phyloP scores from a whole-genome alignment of 345 rosid genomes.

The Streptanthus diversifolius region DNA sequence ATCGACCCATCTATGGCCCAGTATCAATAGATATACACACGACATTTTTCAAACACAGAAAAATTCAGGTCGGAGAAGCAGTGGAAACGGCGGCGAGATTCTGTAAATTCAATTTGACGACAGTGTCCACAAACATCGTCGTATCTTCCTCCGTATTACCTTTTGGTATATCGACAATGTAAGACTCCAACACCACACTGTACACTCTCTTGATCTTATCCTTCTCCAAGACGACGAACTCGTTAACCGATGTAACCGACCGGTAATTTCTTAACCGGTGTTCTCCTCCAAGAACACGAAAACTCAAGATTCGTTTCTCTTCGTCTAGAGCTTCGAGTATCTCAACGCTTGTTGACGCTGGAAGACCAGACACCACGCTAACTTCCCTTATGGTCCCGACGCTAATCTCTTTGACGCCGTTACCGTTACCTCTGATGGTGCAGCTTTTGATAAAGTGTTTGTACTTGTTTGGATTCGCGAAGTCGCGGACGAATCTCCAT shows the following conservation, averaged over 20 bases:
- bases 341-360: conserved; percentile 36
- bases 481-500: conserved; percentile 30
- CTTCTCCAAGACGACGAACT: conserved; percentile 10
- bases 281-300: conserved; percentile 35
- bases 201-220: conserved; percentile 13
- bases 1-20: conserved; percentile 19
- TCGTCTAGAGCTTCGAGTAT: conserved; percentile 31
- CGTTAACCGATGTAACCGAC: conserved; percentile 37
- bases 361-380: conserved; percentile 30
- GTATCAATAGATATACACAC: conserved; percentile 7
- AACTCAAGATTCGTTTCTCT: conserved; percentile 22
- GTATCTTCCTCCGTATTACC: conserved; percentile 38
- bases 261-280: conserved; percentile 34
- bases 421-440: conserved; percentile 18
- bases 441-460: conserved; percentile 37
- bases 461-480: conserved; percentile 32
- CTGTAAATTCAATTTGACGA: conserved; percentile 31
- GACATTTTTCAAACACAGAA: conserved; percentile 2
- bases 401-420: conserved; percentile 6
- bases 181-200: conserved; percentile 33
- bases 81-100: conserved; percentile 27
- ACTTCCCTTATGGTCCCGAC: conserved; percentile 34
- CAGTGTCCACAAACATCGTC: conserved; percentile 32
- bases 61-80: conserved; percentile 26
- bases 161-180: conserved; percentile 35